A percentile compares a stretch with the other conserved stretches of the same genome.
Conservation (phyloP, 306 rosid species). For the Quercus mongolica region DNA sequence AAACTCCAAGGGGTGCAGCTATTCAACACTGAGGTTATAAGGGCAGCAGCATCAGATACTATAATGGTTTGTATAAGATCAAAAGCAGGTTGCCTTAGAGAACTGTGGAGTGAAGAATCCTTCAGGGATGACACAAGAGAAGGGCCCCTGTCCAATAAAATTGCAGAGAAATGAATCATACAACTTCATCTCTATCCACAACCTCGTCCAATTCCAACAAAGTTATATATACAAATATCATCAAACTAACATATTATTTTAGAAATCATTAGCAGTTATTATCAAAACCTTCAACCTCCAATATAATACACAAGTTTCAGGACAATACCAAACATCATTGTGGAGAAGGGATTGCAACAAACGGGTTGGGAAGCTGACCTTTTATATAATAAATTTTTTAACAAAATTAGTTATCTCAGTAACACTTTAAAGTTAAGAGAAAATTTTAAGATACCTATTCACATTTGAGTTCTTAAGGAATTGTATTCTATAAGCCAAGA, state of each 20-base stretch:
- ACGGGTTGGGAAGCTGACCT: background rate
- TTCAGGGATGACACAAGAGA: constrained; percentile 83
- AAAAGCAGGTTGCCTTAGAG: constrained; percentile 94
- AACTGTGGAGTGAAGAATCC: constrained; percentile 86
- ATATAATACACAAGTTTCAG: background rate
- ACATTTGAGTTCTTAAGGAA: background rate
- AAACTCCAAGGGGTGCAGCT: constrained; percentile 30
- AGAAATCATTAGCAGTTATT: too few relatives aligned
- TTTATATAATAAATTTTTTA: background rate
- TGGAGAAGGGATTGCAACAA: background rate
- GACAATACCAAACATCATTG: background rate
- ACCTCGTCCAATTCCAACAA: constrained; percentile 8
- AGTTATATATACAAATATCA: background rate
- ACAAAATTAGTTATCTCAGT: background rate
- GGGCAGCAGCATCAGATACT: constrained; percentile 84
- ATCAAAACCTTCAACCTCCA: too few relatives aligned
- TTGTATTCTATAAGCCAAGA: too few relatives aligned
- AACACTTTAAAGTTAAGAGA: background rate
- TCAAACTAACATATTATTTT: too few relatives aligned
- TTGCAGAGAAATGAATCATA: constrained; percentile 27
- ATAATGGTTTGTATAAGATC: constrained; percentile 83
- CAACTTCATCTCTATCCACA: constrained; percentile 18
- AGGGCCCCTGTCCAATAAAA: constrained; percentile 83
- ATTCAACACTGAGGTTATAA: constrained; percentile 56
- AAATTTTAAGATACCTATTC: background rate